Percentiles rank a stretch among this genome's conserved stretches.
Conservation (phyloP, 164 flowering plant species). For the Vitis amurensis region DNA sequence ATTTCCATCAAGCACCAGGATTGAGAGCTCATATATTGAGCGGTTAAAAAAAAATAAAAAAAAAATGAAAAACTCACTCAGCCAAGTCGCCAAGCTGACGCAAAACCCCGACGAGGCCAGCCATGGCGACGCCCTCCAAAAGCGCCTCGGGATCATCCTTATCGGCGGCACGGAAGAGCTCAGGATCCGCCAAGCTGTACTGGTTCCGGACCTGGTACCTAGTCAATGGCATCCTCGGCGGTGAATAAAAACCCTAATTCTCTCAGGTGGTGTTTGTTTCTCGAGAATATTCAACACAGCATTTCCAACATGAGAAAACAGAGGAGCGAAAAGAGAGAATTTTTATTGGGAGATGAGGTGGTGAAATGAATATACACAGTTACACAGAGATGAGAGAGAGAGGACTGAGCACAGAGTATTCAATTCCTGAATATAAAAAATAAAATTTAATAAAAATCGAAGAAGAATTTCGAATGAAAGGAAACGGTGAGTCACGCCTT, state of each 20-base stretch:
- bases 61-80: constrained; percentile 53
- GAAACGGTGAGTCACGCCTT: constrained; percentile 4
- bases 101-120: constrained; percentile 90
- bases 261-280: too few species aligned
- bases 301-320: constrained; percentile 18
- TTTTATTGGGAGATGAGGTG: constrained; percentile 7
- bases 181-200: constrained; percentile 91
- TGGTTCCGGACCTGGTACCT: constrained; percentile 78
- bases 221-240: constrained; percentile 67
- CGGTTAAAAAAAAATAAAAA: neutral
- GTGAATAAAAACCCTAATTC: constrained; percentile 22
- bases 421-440: too few species aligned
- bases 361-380: constrained; percentile 11
- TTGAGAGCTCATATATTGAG: neutral
- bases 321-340: constrained; percentile 15
- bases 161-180: constrained; percentile 76
- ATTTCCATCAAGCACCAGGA: constrained; percentile 6
- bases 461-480: neutral
- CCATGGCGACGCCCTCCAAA: constrained; percentile 97
- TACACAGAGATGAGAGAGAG: neutral
- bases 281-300: neutral
- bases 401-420: neutral
- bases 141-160: constrained; percentile 95
- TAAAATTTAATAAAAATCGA: too few species aligned
- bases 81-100: constrained; percentile 98